Evolutionary conservation across 2,329 filamentous ascomycete genomes (phyloP).

Genomic region (Madurella mycetomatis): DNA sequence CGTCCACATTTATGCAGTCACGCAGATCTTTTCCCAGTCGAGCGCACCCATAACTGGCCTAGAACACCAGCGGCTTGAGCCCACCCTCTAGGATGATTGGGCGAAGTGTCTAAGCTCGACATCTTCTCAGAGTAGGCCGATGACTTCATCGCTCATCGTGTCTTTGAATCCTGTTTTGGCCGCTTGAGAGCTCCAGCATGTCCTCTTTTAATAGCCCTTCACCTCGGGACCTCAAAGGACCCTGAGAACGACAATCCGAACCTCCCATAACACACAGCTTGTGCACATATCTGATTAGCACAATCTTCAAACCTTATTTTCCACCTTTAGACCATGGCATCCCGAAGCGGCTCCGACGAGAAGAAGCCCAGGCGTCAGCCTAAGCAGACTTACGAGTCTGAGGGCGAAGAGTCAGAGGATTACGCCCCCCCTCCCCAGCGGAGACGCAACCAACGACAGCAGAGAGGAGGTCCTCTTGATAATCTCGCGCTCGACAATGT

Average conservation of each 20-base stretch:
- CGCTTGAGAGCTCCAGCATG: constrained; percentile 3
- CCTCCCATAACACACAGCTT: not conserved
- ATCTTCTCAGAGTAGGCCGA: constrained; percentile 7
- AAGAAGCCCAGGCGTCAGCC: constrained; percentile 32
- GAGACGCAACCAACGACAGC: constrained; percentile 31
- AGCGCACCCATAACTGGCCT: too few relatives aligned
- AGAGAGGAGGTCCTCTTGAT: constrained; percentile 34
- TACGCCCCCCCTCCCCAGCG: constrained; percentile 27
- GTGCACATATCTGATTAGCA: not conserved
- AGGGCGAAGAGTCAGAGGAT: constrained; percentile 34
- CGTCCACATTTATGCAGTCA: constrained; percentile 2
- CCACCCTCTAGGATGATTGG: constrained; percentile 4
- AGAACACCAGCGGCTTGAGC: not conserved
- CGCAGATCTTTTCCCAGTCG: too few relatives aligned
- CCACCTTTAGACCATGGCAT: constrained; percentile 22
- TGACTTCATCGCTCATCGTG: constrained; percentile 27
- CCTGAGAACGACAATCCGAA: constrained; percentile 5
- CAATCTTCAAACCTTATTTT: not conserved
- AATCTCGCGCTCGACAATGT: constrained; percentile 36
- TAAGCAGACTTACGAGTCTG: constrained; percentile 33
- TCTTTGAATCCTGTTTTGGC: constrained; percentile 17
- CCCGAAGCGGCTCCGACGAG: constrained; percentile 28
- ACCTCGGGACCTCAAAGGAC: constrained; percentile 12
- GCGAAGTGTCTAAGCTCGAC: not conserved
- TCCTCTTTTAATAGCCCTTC: constrained; percentile 20